phyloP scores from a whole-genome alignment of 805 yeast species.

The Myxozyma udenii region DNA sequence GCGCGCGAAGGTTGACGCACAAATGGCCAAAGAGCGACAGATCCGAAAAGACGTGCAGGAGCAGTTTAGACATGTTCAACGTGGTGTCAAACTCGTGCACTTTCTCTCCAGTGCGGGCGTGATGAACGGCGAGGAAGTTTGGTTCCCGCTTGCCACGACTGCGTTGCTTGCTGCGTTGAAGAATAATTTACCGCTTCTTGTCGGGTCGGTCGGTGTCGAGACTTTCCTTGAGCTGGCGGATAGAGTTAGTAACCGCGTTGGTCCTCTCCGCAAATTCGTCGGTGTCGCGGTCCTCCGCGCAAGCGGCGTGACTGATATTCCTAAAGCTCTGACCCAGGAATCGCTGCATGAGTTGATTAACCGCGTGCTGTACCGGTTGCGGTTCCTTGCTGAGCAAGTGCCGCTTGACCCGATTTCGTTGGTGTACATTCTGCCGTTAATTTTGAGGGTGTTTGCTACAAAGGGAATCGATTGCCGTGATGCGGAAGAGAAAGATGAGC shows the following conservation, averaged over 20 bases:
- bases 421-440: slow-evolving; percentile 70
- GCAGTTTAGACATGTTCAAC: slow-evolving; percentile 42
- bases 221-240: slow-evolving; percentile 56
- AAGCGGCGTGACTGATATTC: slow-evolving; percentile 42
- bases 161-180: slow-evolving; percentile 48
- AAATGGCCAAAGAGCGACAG: slow-evolving; percentile 57
- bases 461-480: slow-evolving; percentile 47
- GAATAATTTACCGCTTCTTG: slow-evolving; percentile 39
- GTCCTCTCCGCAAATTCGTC: slow-evolving; percentile 48
- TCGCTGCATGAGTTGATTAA: slow-evolving; percentile 54
- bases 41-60: slow-evolving; percentile 50
- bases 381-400: slow-evolving; percentile 68
- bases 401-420: slow-evolving; percentile 67
- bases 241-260: slow-evolving; percentile 53
- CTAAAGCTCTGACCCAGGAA: slow-evolving; percentile 47
- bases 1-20: slow-evolving; percentile 57
- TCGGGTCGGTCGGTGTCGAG: slow-evolving; percentile 47
- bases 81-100: slow-evolving; percentile 53
- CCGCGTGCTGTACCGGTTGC: slow-evolving; percentile 70
- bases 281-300: slow-evolving; percentile 72
- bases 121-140: slow-evolving; percentile 60
- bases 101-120: slow-evolving; percentile 52
- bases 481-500: slow-evolving; percentile 91
- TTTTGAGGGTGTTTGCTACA: slow-evolving; percentile 62
- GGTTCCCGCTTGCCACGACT: slow-evolving; percentile 70